A percentile compares a stretch with the other conserved stretches of the same genome.
Evolutionary conservation across 345 rosid species (phyloP).

Genomic region (Eucalyptus melliodora): DNA sequence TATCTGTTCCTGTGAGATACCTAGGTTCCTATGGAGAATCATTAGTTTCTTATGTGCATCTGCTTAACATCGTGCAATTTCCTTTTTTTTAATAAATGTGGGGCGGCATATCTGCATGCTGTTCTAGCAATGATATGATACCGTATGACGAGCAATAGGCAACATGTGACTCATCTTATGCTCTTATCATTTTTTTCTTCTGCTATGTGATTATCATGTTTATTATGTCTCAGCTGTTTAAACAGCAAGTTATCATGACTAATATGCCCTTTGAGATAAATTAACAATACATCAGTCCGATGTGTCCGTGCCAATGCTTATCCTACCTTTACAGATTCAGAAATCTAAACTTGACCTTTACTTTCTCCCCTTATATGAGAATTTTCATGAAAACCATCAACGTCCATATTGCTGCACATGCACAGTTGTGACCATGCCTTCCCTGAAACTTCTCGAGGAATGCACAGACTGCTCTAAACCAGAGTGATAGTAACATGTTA

Average conservation of each 20-base stretch:
- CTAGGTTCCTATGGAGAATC: neutral
- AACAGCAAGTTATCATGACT: neutral
- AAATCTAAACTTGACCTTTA: neutral
- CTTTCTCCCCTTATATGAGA: neutral
- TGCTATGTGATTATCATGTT: neutral
- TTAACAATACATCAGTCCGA: neutral
- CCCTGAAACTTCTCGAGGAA: neutral
- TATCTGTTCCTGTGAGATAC: neutral
- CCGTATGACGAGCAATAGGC: neutral
- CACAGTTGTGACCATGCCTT: neutral
- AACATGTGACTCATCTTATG: neutral
- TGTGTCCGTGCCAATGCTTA: neutral
- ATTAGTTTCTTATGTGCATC: neutral
- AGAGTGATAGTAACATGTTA: neutral
- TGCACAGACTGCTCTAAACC: neutral
- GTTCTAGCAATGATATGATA: neutral
- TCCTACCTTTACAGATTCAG: neutral
- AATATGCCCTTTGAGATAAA: neutral
- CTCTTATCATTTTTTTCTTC: neutral
- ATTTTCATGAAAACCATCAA: neutral
- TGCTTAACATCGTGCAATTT: neutral
- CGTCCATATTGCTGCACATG: neutral
- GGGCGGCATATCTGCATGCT: neutral
- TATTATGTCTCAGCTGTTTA: neutral
- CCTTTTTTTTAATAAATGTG: neutral